Conservation (phyloP, 2,329 filamentous ascomycete genomes). For the Harringtonia aguacate region DNA sequence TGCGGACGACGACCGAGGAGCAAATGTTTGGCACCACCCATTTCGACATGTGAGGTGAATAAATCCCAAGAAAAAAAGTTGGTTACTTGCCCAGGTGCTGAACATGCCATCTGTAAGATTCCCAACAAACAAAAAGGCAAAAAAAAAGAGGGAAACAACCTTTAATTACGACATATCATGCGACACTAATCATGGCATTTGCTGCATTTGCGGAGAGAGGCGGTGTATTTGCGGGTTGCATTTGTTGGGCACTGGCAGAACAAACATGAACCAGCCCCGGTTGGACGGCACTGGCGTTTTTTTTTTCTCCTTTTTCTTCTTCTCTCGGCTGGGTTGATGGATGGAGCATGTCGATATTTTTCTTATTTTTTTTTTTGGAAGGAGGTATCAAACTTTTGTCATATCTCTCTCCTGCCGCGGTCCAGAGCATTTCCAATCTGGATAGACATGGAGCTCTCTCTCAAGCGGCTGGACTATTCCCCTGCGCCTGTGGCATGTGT, state of each 20-base stretch:
- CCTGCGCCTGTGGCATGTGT: background rate
- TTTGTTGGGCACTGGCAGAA: conserved; percentile 5
- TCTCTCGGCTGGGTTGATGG: background rate
- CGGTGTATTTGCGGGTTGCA: conserved; percentile 5
- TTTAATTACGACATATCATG: background rate
- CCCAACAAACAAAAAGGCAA: background rate
- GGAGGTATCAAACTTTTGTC: too few relatives aligned
- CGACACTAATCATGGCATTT: conserved; percentile 4
- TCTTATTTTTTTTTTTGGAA: background rate
- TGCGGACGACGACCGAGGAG: conserved; percentile 49
- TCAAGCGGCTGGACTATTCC: too few relatives aligned
- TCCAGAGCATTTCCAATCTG: too few relatives aligned
- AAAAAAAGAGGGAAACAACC: background rate
- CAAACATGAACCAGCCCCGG: conserved; percentile 2
- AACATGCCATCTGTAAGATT: background rate
- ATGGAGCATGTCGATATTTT: background rate
- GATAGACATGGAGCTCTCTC: background rate
- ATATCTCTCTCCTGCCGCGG: background rate
- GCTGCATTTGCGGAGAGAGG: conserved; percentile 4
- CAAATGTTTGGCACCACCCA: conserved; percentile 52
- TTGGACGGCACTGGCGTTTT: conserved; percentile 6
- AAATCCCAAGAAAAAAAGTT: background rate
- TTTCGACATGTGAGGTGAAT: conserved; percentile 47
- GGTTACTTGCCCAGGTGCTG: background rate
- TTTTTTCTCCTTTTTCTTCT: background rate